Evolutionary conservation across 2,329 filamentous ascomycete species (phyloP).

Genomic region (Exophiala sideris): DNA sequence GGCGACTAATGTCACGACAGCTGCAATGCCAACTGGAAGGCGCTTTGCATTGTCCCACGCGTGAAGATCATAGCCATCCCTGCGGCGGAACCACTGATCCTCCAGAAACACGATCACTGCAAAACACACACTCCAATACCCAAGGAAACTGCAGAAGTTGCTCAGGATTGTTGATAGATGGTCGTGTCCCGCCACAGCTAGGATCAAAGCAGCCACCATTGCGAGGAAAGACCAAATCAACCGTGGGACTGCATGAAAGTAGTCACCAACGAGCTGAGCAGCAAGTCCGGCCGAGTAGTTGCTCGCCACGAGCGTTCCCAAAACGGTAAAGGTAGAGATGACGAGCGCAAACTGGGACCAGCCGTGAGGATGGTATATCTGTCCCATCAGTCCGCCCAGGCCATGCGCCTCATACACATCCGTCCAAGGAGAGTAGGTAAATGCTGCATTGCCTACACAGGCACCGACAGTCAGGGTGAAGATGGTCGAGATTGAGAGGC

Average conservation of each 20-base stretch:
- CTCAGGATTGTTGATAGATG: slow-evolving; percentile 41
- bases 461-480: slow-evolving; percentile 46
- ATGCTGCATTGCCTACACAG: slow-evolving; percentile 39
- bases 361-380: slow-evolving; percentile 44
- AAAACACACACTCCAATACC: slow-evolving; percentile 48
- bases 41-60: slow-evolving; percentile 44
- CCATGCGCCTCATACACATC: slow-evolving; percentile 44
- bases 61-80: slow-evolving; percentile 44
- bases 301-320: slow-evolving; percentile 41
- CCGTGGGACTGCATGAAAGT: slow-evolving; percentile 51
- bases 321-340: slow-evolving; percentile 26
- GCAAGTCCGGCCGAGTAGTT: slow-evolving; percentile 44
- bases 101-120: slow-evolving; percentile 46
- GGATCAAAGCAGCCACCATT: slow-evolving; percentile 41
- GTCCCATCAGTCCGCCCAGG: slow-evolving; percentile 47
- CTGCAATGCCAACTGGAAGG: slow-evolving; percentile 38
- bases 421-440: slow-evolving; percentile 32
- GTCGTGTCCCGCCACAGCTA: slow-evolving; percentile 45
- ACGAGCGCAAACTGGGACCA: slow-evolving; percentile 49
- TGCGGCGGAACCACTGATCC: slow-evolving; percentile 43
- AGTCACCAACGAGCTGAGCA: slow-evolving; percentile 47
- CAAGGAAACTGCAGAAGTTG: slow-evolving; percentile 46
- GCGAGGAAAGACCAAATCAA: slow-evolving; percentile 47
- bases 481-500: slow-evolving; percentile 18
- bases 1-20: slow-evolving; percentile 20